phyloP scores from a whole-genome alignment of 2,329 filamentous ascomycete species.

The Aspergillus pseudoviridinutans region DNA sequence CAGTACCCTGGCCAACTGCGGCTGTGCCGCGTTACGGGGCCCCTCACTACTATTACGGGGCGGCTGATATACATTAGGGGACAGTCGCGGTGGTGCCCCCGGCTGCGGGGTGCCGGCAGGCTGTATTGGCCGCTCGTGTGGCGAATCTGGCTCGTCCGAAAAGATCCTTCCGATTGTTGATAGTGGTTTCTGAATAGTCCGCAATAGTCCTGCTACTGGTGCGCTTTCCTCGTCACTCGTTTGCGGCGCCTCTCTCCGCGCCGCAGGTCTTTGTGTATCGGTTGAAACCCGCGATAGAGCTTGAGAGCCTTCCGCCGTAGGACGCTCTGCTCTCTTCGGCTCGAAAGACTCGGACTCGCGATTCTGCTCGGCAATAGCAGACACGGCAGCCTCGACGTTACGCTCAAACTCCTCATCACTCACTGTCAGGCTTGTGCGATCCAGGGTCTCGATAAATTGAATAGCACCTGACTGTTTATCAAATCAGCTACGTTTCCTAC shows the following conservation, averaged over 20 bases:
- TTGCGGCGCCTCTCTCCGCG: slow-evolving; percentile 30
- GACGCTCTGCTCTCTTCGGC: slow-evolving; percentile 42
- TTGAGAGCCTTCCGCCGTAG: slow-evolving; percentile 51
- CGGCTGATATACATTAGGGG: slow-evolving; percentile 43
- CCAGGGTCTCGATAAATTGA: slow-evolving; percentile 94
- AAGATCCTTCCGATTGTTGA: slow-evolving; percentile 94
- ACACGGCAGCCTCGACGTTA: slow-evolving; percentile 95
- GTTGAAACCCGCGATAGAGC: slow-evolving; percentile 57
- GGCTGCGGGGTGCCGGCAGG: slow-evolving; percentile 44
- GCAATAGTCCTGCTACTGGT: slow-evolving; percentile 77
- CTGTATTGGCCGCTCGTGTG: slow-evolving; percentile 31
- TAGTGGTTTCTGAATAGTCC: slow-evolving; percentile 86
- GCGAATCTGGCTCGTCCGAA: slow-evolving; percentile 59
- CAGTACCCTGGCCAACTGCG: slow-evolving; percentile 42
- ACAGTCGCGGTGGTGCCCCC: slow-evolving; percentile 48
- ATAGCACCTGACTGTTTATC: slow-evolving; percentile 63
- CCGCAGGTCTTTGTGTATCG: slow-evolving; percentile 54
- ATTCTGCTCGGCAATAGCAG: slow-evolving; percentile 89
- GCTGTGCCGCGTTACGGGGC: slow-evolving; percentile 18
- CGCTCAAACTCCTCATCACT: slow-evolving; percentile 92
- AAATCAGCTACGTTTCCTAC: not conserved
- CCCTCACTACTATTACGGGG: slow-evolving; percentile 39
- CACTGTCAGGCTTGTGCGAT: slow-evolving; percentile 88
- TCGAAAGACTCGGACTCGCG: slow-evolving; percentile 51
- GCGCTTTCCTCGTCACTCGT: slow-evolving; percentile 66